phyloP scores from a whole-genome alignment of 2,329 filamentous ascomycete species.

The Pseudodiploospora longispora region DNA sequence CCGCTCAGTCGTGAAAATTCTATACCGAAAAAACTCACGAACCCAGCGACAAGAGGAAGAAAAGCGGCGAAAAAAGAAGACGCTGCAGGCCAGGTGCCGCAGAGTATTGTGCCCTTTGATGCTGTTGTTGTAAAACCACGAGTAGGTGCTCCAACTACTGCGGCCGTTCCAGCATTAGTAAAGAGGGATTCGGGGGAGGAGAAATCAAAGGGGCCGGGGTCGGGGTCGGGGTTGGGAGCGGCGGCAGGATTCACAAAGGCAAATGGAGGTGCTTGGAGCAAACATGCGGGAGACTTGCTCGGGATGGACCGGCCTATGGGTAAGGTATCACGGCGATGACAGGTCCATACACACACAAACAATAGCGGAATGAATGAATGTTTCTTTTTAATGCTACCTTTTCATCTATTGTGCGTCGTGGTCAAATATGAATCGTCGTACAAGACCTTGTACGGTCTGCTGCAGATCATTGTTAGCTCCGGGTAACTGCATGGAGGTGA shows the following conservation, averaged over 20 bases:
- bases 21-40: slow-evolving; percentile 21
- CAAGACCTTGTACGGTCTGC: too few relatives aligned
- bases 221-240: too few relatives aligned
- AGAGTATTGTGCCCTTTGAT: slow-evolving; percentile 31
- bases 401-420: too few relatives aligned
- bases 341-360: too few relatives aligned
- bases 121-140: slow-evolving; percentile 12
- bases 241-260: slow-evolving; percentile 37
- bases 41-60: slow-evolving; percentile 44
- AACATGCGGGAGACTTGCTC: slow-evolving; percentile 59
- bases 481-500: too few relatives aligned
- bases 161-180: neutral
- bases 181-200: neutral
- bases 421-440: too few relatives aligned
- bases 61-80: slow-evolving; percentile 45
- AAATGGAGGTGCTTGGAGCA: slow-evolving; percentile 59
- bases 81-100: slow-evolving; percentile 40
- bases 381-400: too few relatives aligned
- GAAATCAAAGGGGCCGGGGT: neutral
- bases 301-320: slow-evolving; percentile 47
- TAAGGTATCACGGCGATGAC: slow-evolving; percentile 7
- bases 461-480: too few relatives aligned
- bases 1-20: too few relatives aligned
- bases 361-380: too few relatives aligned
- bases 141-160: neutral